A percentile compares a stretch with the other conserved stretches of the same genome.
phyloP scores from a whole-genome alignment of 495 filamentous ascomycete genomes.

The Xylaria castorea region DNA sequence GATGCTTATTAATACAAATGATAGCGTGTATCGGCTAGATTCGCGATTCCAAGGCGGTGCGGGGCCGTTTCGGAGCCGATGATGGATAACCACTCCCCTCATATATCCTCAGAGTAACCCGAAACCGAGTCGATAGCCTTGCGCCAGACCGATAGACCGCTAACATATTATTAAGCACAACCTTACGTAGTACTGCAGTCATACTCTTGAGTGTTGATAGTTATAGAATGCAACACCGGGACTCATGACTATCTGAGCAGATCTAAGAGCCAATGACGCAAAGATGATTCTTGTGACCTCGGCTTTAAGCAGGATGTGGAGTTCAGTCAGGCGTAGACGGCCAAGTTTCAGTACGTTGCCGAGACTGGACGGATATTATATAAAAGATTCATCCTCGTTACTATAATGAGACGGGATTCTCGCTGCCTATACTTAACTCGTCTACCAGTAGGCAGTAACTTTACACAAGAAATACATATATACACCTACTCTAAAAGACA shows the following conservation, averaged over 20 bases:
- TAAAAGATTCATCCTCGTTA: background rate
- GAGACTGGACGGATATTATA: background rate
- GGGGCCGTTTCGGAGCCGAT: conserved; percentile 13
- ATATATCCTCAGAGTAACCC: background rate
- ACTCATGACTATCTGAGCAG: background rate
- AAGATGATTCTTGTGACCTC: background rate
- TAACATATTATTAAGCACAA: background rate
- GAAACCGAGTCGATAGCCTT: conserved; percentile 12
- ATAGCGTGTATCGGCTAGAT: background rate
- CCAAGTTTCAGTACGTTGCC: background rate
- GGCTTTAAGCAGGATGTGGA: background rate
- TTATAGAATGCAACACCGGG: background rate
- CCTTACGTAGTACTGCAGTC: too few species aligned
- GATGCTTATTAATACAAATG: too few species aligned
- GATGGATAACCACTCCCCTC: background rate
- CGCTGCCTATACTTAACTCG: too few species aligned
- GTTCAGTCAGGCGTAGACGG: background rate
- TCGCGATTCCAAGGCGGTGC: background rate
- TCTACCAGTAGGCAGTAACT: background rate
- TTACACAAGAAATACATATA: background rate
- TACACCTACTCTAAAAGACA: background rate
- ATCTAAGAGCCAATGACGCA: background rate
- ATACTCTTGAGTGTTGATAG: background rate
- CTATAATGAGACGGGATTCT: background rate
- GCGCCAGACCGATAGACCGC: background rate